Evolutionary conservation across 2,329 filamentous ascomycete species (phyloP), one percentile per base, ranked within the genome.

Genomic region (Colletotrichum nymphaeae): DNA sequence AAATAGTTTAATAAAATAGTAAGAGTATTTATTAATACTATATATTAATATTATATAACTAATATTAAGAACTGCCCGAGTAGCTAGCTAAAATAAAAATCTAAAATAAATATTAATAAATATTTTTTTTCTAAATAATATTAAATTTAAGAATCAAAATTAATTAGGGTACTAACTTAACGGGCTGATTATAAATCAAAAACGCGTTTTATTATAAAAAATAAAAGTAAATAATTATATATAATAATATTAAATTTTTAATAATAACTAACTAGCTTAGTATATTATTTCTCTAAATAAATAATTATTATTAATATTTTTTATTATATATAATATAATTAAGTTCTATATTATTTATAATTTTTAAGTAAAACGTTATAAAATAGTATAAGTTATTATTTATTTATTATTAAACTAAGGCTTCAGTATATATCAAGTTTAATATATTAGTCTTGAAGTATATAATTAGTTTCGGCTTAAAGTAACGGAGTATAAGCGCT

Each of bases 101-200:
- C n/a, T n/a, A n/a, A n/a, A n/a, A n/a, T n/a, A n/a, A n/a, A n/a
- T n/a, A n/a, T n/a, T n/a, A n/a, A n/a, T n/a, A n/a, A n/a, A n/a
- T n/a, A n/a, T 2, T 30, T 30, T 2, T 8, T 2, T 30, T 0
- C 7, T 8, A 2, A 1, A 1, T 8, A 8, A 0, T 30, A 30
- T 0, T 30, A 30, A 1, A 8, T 30, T 1, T 30, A 30, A 30
- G 8, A 30, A 1, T 30, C 8, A 30, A 30, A 30, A 8, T 30
- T 1, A 1, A 1, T 2, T 30, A 30, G 0, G 0, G 0, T 30
- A 30, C 0, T 2, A 2, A 2, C 28, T 1, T 30, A 30, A 2
- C 1, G 1, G 0, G 28, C 1, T 30, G 7, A 30, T 8, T 30
- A 30, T 30, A 30, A 30, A 1, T 30, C 8, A 30, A 30, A 2